Base-by-base conservation (phyloP, 495 filamentous ascomycete species). In the Tuber indicum region DNA sequence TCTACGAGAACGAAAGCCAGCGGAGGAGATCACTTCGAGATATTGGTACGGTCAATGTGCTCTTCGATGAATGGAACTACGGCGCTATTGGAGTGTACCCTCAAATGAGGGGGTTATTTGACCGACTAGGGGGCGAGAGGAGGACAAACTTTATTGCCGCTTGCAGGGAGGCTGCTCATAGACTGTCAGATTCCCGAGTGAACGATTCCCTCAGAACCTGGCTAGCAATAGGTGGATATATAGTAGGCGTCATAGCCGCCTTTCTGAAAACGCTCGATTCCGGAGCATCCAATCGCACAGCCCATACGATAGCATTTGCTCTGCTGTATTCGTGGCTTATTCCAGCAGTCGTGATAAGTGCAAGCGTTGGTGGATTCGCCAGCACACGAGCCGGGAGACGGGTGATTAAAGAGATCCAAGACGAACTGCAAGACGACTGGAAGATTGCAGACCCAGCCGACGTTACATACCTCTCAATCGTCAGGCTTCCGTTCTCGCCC, bases 21-120 rank as follows among this genome's bases (percentile, higher is more conserved):
- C 42, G 36, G n/a, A 70, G n/a, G 45, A 66, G 58, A 36, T 12
- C 26, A 36, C 26, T 52, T 44, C 44, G 39, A 62, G 72, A 74
- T 52, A 45, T 74, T 5, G 72, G 45, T 10, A 52, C 72, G 9
- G 45, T 74, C 45, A 74, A 74, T 39, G 72, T 43, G 1, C 39
- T 74, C 26, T 74, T 74, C 45, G 72, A 74, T 52, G 72, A 74
- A 45, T 74, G 72, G 72, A 7, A 16, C 36, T 52, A 46, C 17
- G n/a, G 21, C 2, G 36, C 72, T 16, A 3, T 36, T 5, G 17
- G 3, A 0, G n/a, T 74, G 8, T 66, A 66, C 26, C 26, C 26
- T 36, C 58, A 66, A 8, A 66, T 66, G 58, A 66, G 58, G 17
- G 17, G 26, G 26, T 2, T 66, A 17, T 66, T 66, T 2, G 58